These are phyloP conservation scores for Lycium ferocissimum DNA, from an alignment of 257 asterid species.

Conservation along the genomic window DNA sequence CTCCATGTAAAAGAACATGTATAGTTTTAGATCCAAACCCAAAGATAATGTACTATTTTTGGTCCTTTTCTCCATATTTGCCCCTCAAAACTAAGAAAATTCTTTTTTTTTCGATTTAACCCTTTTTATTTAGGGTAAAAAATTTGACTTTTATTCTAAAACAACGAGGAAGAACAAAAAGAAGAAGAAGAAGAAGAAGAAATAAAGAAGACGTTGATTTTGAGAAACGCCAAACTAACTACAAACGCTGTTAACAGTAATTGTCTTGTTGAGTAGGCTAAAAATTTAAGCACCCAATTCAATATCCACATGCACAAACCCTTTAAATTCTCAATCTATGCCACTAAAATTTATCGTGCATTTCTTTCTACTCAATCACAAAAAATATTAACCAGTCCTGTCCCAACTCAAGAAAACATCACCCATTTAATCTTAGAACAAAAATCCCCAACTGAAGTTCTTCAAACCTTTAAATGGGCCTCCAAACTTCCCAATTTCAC, in stretches of 20 bases:
- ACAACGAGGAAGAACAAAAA: too few species aligned
- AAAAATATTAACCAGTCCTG: constrained; percentile 49
- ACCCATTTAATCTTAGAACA: constrained; percentile 74
- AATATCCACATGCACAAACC: constrained; percentile 33
- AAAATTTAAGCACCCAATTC: background rate
- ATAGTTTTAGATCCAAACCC: too few species aligned
- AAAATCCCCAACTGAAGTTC: constrained; percentile 67
- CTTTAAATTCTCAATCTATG: background rate
- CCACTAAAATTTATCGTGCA: constrained; percentile 16
- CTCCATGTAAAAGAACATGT: too few species aligned
- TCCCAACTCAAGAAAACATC: constrained; percentile 69
- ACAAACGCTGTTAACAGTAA: too few species aligned
- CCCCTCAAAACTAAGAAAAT: too few species aligned
- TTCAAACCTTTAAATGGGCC: constrained; percentile 94
- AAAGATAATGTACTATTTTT: too few species aligned
- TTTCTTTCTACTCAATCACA: constrained; percentile 40
- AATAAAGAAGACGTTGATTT: too few species aligned
- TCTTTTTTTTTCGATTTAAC: too few species aligned
- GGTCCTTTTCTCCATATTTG: too few species aligned
- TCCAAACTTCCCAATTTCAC: constrained; percentile 65
- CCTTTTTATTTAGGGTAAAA: too few species aligned
- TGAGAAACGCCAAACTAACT: background rate
- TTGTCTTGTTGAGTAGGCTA: background rate
- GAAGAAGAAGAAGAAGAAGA: too few species aligned
- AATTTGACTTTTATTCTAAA: too few species aligned